Base-by-base conservation (phyloP, 192 early-diverging fungal genomes). In the Coemansia nantahalensis region DNA sequence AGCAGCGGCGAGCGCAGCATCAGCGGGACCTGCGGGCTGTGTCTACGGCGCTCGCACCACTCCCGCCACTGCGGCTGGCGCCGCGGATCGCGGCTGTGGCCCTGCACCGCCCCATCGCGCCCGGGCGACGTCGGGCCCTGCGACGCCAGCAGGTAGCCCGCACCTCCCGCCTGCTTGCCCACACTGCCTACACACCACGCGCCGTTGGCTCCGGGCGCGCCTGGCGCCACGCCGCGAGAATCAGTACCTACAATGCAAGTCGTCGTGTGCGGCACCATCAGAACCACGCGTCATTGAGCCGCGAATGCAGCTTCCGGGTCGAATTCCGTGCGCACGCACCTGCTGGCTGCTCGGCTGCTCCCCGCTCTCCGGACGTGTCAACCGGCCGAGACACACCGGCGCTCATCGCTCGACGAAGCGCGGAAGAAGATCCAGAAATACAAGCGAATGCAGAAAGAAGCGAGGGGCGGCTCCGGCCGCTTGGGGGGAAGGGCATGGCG, bases 1-100 rank as follows among this genome's bases (percentile, higher is more conserved):
- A 67, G 37, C 52, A 67, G 31, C n/a, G 71, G 65, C 32, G 51
- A 23, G 34, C 59, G 64, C 51, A 75, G 45, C 8, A 63, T n/a
- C 45, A 49, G 48, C 10, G 55, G 35, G 6, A 33, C 40, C 12
- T 6, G n/a, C 19, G 23, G 15, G 26, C 32, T 15, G 19, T 31
- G 16, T 12, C 15, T 22, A 35, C 59, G 63, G 43, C 46, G 51
- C 15, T 51, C 47, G 11, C 59, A 59, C 71, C 63, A 75, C n/a
- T 37, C 32, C 28, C 41, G 58, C 37, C 58, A 53, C 11, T 51
- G 62, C 3, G 48, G 26, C 26, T 28, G 26, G 26, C 31, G 31
- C 10, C 31, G 31, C 31, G 31, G 31, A 9, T 32, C 31, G 10
- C 31, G 8, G 19, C 12, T 44, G n/a, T n/a, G 22, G 18, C 12